Percentiles rank a stretch among this genome's conserved stretches.
Conservation (phyloP, 371 early-diverging fungal genomes). For the Mucor mucedo region DNA sequence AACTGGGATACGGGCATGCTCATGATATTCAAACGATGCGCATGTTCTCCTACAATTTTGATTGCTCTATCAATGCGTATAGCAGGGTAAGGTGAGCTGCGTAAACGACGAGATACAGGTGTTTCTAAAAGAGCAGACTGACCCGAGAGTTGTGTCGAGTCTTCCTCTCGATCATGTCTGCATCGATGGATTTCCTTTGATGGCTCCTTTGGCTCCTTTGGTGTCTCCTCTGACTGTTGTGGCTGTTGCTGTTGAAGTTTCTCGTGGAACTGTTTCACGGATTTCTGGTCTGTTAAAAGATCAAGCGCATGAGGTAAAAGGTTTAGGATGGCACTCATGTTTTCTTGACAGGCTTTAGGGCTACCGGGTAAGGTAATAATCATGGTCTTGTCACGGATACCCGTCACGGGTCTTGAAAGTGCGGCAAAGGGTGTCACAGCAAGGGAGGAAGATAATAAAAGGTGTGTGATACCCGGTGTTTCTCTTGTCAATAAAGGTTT, state of each 20-base stretch:
- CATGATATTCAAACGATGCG: constrained; percentile 39
- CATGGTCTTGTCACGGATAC: constrained; percentile 70
- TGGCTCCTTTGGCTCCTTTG: too few species aligned
- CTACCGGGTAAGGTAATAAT: constrained; percentile 91
- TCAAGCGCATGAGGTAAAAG: constrained; percentile 86
- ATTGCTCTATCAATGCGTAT: constrained; percentile 75
- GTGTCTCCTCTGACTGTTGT: too few species aligned
- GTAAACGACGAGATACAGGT: constrained; percentile 69
- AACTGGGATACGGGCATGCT: constrained; percentile 49
- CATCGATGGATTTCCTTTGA: too few species aligned
- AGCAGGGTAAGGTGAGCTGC: constrained; percentile 85
- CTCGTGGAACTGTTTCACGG: constrained; percentile 17
- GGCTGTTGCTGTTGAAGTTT: too few species aligned
- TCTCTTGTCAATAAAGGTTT: constrained; percentile 69
- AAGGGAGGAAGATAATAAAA: constrained; percentile 75
- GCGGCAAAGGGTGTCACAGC: constrained; percentile 88
- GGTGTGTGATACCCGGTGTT: constrained; percentile 78
- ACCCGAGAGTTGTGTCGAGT: constrained; percentile 22
- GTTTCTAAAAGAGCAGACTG: constrained; percentile 43
- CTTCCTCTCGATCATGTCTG: constrained; percentile 15
- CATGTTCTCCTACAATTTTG: constrained; percentile 50
- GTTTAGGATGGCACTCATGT: constrained; percentile 68
- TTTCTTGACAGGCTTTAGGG: constrained; percentile 85
- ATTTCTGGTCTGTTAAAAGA: constrained; percentile 56
- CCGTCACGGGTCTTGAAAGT: constrained; percentile 84